phyloP scores from a whole-genome alignment of 441 rosid species.

The Brassica hybrid region DNA sequence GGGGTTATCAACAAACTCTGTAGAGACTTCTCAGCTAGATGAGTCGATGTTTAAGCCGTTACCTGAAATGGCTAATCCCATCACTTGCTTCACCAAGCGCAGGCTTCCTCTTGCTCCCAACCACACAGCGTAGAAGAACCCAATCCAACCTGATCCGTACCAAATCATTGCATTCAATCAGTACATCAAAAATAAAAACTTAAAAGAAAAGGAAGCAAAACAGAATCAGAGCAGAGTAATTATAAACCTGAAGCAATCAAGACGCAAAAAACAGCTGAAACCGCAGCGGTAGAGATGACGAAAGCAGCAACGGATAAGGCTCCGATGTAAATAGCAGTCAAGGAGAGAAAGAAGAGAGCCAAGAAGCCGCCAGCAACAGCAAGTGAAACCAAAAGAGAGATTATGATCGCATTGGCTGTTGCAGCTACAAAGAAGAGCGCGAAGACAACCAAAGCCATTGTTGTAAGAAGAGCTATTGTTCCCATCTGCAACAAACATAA shows the following conservation, averaged over 20 bases:
- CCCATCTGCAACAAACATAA: slow-evolving; percentile 67
- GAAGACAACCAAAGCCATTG: slow-evolving; percentile 76
- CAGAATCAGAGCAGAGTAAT: slow-evolving; percentile 30
- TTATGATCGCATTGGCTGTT: slow-evolving; percentile 70
- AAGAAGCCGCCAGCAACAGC: slow-evolving; percentile 90
- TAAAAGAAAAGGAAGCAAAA: slow-evolving; percentile 18
- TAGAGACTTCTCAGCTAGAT: slow-evolving; percentile 22
- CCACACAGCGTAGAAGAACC: slow-evolving; percentile 79
- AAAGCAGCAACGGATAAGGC: slow-evolving; percentile 74
- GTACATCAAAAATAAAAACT: too few relatives aligned
- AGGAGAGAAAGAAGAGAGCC: slow-evolving; percentile 73
- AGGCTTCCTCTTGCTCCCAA: slow-evolving; percentile 65
- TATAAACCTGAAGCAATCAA: slow-evolving; percentile 64
- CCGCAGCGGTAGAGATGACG: slow-evolving; percentile 69
- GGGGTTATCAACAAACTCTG: slow-evolving; percentile 23
- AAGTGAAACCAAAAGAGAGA: slow-evolving; percentile 79
- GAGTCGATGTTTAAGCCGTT: slow-evolving; percentile 42
- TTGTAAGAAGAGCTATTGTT: slow-evolving; percentile 62
- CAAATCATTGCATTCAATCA: too few relatives aligned
- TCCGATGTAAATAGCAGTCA: slow-evolving; percentile 79
- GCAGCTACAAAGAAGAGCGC: slow-evolving; percentile 85
- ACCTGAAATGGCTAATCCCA: slow-evolving; percentile 69
- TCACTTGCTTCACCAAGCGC: slow-evolving; percentile 61
- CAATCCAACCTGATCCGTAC: slow-evolving; percentile 82
- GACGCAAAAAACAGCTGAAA: slow-evolving; percentile 66